Base-by-base conservation (phyloP, 2,329 filamentous ascomycete genomes). In the Nannizziopsis arthrosporioides region DNA sequence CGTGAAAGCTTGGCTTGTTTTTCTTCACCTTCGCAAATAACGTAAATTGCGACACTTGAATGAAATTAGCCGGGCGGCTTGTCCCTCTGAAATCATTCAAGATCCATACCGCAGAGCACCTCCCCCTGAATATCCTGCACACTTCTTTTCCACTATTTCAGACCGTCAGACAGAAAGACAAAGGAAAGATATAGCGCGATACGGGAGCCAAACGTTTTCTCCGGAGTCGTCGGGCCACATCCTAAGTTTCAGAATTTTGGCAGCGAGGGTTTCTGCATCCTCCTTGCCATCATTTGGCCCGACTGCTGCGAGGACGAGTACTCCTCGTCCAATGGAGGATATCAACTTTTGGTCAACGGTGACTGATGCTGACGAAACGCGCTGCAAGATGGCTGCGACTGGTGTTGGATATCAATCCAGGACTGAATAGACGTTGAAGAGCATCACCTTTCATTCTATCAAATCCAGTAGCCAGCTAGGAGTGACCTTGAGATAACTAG, bases 1-100 rank as follows among this genome's bases (percentile, higher is more conserved):
- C 85, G 63, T 94, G 90, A 59, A 98, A 98, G 63, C 93, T 85
- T 31, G 92, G 93, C 65, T 94, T 96, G 62, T 81, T 89, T 67
- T 96, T 96, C 62, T 89, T 94, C n/a, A 89, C 89, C 40, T 82
- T 84, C 41, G 88, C 93, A 43, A 94, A 76, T 8, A 98, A 77
- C 2, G 92, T 98, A 63, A 98, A 98, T 68, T 98, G 92, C 11
- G 92, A 96, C 40, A 98, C 90, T 93, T 27, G 4, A 61, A 12
- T 14, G 37, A 19, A 3, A 11, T 14, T 17, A 15, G 27, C 5
- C 30, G 45, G 30, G 36, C 32, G 49, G 39, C 12, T 4, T 22
- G 22, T 27, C 22, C 3, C 7, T 27, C 22, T 15, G 17, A 3
- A n/a, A 22, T n/a, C 7, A 31, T 32, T 27, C 11, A 40, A 18